These are phyloP conservation scores for Knoxia roxburghii DNA, from an alignment of 257 asterid species.

Conservation along the genomic window DNA sequence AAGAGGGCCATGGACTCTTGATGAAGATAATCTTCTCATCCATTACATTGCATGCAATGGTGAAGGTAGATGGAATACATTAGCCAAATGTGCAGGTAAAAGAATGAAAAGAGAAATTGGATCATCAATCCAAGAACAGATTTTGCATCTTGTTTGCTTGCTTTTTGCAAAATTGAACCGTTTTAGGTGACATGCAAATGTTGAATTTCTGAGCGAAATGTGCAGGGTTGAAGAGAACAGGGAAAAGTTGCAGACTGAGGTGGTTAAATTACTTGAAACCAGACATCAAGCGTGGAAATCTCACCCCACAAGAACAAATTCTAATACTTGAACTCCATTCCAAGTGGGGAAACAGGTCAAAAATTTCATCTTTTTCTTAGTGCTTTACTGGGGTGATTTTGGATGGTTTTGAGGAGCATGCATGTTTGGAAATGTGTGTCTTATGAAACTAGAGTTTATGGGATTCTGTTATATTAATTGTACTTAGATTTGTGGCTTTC, in stretches of 20 bases:
- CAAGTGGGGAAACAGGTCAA: slow-evolving; percentile 77
- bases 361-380: too few species aligned
- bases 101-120: background rate
- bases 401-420: background rate
- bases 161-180: background rate
- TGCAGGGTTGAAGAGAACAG: slow-evolving; percentile 78
- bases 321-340: slow-evolving; percentile 83
- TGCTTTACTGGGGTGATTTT: too few species aligned
- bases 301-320: slow-evolving; percentile 71
- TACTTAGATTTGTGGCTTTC: background rate
- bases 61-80: slow-evolving; percentile 81
- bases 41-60: slow-evolving; percentile 49
- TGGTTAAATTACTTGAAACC: slow-evolving; percentile 90
- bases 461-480: background rate
- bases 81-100: slow-evolving; percentile 67
- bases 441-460: background rate
- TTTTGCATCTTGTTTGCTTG: background rate
- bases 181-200: background rate
- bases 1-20: slow-evolving; percentile 90
- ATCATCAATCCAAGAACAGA: background rate
- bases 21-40: slow-evolving; percentile 78
- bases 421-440: background rate
- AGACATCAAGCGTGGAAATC: slow-evolving; percentile 71
- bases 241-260: slow-evolving; percentile 83
- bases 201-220: background rate